Evolutionary conservation across 208 protist species (phyloP), one percentile per base, ranked within the genome.

Genomic region (Trypanosoma melophagium): DNA sequence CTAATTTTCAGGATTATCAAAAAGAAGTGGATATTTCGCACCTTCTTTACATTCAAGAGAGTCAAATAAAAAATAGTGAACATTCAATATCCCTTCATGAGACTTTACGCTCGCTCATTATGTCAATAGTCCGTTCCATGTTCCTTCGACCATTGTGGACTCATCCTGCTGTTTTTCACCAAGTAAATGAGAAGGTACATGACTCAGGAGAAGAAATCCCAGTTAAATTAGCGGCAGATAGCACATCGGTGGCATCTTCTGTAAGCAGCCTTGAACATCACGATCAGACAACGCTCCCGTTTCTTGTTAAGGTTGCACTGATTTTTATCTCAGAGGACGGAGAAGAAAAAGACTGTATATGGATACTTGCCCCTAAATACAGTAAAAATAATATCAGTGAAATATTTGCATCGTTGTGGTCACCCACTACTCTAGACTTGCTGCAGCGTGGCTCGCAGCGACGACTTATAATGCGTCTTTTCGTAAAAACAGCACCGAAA

Each of bases 21-120:
- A 76, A 70, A 17, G 86, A 92, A 65, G 70, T 86, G 5, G 89
- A 95, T 56, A 74, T 87, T 17, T 86, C 89, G 3, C 79, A 85
- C 57, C 80, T 95, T 13, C 73, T 92, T 21, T 73, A 80, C 24
- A 60, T 86, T 10, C 65, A 81, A 60, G 56, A 75, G 14, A 55
- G 62, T 22, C 54, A 60, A 40, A 22, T 62, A 2, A 52, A 21
- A 10, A 38, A 45, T 56, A 7, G 21, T 13, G 60, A 21, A 13
- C 3, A 35, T 54, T 8, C 19, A 3, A 21, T 21, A 40, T 60
- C 42, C 19, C 51, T 63, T 51, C 35, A 50, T 14, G 65, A 57
- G 28, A n/a, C n/a, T 25, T 22, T 78, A 22, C 22, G 60, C 19
- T 55, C 63, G 4, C 31, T 68, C 42, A 68, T 71, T 44, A 45